phyloP scores from a whole-genome alignment of 225 moss, liverwort and hornwort genomes.

The Thuidium tamariscinum region DNA sequence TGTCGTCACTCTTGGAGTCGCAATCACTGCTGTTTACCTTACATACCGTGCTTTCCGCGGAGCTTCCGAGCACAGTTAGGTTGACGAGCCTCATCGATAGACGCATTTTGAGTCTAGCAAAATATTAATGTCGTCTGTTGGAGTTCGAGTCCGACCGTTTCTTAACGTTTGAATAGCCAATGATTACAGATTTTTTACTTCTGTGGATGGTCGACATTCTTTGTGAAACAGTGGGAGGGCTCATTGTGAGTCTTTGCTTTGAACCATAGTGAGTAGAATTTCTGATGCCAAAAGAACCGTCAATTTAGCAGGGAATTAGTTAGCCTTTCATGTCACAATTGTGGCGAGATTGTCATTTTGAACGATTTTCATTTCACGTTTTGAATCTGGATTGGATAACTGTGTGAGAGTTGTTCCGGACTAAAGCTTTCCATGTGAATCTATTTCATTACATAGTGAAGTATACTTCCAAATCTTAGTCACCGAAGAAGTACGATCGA shows the following conservation, averaged over 20 bases:
- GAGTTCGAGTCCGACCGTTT: not conserved
- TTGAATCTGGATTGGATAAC: not conserved
- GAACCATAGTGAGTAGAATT: not conserved
- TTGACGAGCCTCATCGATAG: not conserved
- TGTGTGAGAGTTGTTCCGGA: not conserved
- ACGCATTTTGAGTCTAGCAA: not conserved
- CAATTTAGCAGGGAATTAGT: not conserved
- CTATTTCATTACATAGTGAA: not conserved
- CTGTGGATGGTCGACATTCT: conserved; percentile 20
- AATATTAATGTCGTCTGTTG: not conserved
- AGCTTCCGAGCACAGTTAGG: conserved; percentile 6
- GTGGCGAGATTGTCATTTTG: not conserved
- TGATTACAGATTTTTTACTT: not conserved
- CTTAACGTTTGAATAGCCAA: conserved; percentile 11
- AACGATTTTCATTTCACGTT: not conserved
- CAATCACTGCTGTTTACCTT: conserved; percentile 43
- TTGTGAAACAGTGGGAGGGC: conserved; percentile 15
- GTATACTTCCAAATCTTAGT: not conserved
- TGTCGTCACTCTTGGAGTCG: conserved; percentile 52
- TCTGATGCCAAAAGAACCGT: not conserved
- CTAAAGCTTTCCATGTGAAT: not conserved
- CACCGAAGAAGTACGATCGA: not conserved
- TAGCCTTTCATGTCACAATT: not conserved
- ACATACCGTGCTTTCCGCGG: conserved; percentile 42
- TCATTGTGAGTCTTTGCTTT: not conserved